phyloP scores from a whole-genome alignment of 179 eudicot species.

The Spergularia azorica region DNA sequence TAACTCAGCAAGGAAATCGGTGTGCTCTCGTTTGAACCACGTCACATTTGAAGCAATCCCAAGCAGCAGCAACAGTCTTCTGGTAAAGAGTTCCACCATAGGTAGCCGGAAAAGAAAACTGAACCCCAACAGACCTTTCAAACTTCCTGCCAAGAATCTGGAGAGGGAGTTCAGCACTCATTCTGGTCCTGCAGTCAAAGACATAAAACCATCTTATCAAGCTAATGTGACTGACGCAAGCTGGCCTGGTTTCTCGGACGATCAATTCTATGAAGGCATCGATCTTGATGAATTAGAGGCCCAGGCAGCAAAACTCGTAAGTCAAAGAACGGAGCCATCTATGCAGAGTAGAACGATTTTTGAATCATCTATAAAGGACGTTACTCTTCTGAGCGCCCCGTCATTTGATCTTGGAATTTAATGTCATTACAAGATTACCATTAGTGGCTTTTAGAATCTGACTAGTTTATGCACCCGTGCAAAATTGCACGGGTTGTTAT shows the following conservation, averaged over 20 bases:
- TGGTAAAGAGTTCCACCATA: conserved; percentile 20
- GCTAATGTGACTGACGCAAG: conserved; percentile 31
- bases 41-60: conserved; percentile 34
- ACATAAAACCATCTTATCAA: conserved; percentile 27
- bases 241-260: conserved; percentile 51
- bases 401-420: conserved; percentile 82
- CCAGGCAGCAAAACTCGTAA: conserved; percentile 65
- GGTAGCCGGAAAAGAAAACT: conserved; percentile 55
- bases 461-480: too few relatives aligned
- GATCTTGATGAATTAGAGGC: conserved; percentile 91
- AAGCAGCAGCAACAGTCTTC: conserved; percentile 31
- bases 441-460: background rate
- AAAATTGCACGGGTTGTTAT: too few relatives aligned
- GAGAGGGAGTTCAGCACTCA: conserved; percentile 48
- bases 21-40: conserved; percentile 28
- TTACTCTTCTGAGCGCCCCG: conserved; percentile 40
- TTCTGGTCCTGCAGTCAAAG: conserved; percentile 35
- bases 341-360: conserved; percentile 26
- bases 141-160: conserved; percentile 55
- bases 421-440: background rate
- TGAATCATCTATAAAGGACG: conserved; percentile 28
- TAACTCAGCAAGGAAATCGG: conserved; percentile 38
- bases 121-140: conserved; percentile 37
- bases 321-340: conserved; percentile 40
- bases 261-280: conserved; percentile 65